Evolutionary conservation across 305 asterid species (phyloP).

Genomic region (Ajuga reptans): DNA sequence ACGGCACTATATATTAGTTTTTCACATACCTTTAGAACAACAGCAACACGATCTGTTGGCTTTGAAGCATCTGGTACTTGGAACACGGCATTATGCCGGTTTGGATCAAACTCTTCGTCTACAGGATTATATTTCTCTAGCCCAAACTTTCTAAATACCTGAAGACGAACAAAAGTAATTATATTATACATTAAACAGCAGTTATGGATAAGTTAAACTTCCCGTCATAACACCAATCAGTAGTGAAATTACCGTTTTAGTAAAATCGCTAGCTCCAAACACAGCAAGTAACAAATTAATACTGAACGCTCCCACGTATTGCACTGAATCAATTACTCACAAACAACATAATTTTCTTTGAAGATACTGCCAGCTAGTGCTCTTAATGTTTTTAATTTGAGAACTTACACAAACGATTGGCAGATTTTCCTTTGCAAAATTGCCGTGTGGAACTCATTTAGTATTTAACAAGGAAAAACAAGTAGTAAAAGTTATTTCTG

Average conservation of each 20-base stretch:
- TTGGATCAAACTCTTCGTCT: slow-evolving; percentile 74
- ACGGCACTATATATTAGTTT: not conserved
- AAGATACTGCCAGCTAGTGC: not conserved
- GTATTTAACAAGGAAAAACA: not conserved
- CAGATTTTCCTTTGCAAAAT: not conserved
- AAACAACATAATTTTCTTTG: not conserved
- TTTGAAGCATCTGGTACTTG: slow-evolving; percentile 89
- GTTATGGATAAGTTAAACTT: not conserved
- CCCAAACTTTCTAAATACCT: slow-evolving; percentile 82
- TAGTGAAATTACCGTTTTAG: not conserved
- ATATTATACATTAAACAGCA: not conserved
- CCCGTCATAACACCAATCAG: not conserved
- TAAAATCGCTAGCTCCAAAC: not conserved
- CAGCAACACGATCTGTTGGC: slow-evolving; percentile 65
- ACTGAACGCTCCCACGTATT: not conserved
- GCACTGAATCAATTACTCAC: not conserved
- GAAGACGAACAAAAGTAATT: slow-evolving; percentile 8
- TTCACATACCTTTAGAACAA: slow-evolving; percentile 66
- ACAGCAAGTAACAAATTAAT: not conserved
- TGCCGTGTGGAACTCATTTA: not conserved
- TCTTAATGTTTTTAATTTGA: not conserved
- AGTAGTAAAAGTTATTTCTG: not conserved
- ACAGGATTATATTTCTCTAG: slow-evolving; percentile 58
- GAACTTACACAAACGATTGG: not conserved
- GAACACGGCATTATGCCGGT: slow-evolving; percentile 83